phyloP scores from a whole-genome alignment of 2,329 filamentous ascomycete species.

The Neofusicoccum umdonicola region DNA sequence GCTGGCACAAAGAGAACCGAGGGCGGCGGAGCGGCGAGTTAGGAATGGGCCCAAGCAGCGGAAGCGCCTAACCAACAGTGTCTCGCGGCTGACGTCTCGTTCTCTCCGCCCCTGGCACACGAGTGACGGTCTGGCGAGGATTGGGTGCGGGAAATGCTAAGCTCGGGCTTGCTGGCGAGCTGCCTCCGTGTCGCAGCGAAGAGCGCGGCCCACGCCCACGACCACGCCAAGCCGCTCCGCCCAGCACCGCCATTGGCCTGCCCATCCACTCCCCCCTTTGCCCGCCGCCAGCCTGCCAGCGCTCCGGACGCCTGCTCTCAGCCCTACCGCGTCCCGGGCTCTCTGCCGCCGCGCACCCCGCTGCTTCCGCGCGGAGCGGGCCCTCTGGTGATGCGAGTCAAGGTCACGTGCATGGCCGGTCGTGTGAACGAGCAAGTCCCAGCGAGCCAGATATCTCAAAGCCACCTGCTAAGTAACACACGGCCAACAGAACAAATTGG shows the following conservation, averaged over 20 bases:
- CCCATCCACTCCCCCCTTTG: neutral
- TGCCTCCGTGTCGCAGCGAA: constrained; percentile 15
- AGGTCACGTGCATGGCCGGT: neutral
- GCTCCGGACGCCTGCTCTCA: neutral
- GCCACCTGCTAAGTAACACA: constrained; percentile 15
- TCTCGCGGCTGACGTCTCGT: constrained; percentile 32
- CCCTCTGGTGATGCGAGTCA: neutral
- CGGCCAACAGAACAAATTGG: constrained; percentile 4
- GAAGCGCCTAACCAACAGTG: constrained; percentile 21
- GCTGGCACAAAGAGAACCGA: constrained; percentile 26
- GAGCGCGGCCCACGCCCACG: constrained; percentile 13
- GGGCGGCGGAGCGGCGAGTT: constrained; percentile 23
- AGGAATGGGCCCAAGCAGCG: constrained; percentile 29
- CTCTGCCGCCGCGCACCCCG: neutral
- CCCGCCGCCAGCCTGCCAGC: neutral
- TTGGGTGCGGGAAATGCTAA: constrained; percentile 15
- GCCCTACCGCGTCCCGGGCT: neutral
- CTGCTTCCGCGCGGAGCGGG: neutral
- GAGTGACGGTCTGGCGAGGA: constrained; percentile 11
- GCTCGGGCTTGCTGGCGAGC: constrained; percentile 14
- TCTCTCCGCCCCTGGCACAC: constrained; percentile 27
- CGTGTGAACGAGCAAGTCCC: neutral
- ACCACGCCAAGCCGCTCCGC: constrained; percentile 14
- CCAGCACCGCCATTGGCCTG: constrained; percentile 4
- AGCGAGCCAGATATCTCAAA: constrained; percentile 14